Base-by-base conservation (phyloP, 306 rosid species). In the Hippophae tibetana region DNA sequence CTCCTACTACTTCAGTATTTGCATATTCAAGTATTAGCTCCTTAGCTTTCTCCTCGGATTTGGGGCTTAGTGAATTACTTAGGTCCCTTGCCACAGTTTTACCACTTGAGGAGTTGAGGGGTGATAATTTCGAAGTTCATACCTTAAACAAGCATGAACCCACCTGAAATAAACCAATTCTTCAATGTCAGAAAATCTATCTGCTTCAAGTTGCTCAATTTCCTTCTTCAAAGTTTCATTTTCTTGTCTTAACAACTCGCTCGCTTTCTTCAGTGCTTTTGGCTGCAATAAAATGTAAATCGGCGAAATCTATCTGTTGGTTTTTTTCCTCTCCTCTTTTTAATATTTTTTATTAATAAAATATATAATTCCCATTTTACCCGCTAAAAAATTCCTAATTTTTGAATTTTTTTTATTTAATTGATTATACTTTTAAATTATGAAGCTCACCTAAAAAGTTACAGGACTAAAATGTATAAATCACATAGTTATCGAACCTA, bases 71-170 rank as follows among this genome's bases (percentile, higher is more conserved):
- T 55, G 81, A 74, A 54, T 69, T 88, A 74, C 99, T 86, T 2
- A 88, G 80, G 77, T 92, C 96, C 68, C 89, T 78, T 40, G 99
- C 99, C 61, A 51, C 80, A 11, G 84, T 76, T 81, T 81, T 87
- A n/a, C 96, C 96, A 48, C 71, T 7, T 43, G 81, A 18, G 23
- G 23, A 18, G 23, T 18, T 18, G 23, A 69, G 0, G 90, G 84
- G 70, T 76, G 90, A 74, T 63, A 82, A 63, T 86, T 79, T 45
- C 95, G 47, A 7, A 88, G 74, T 60, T 92, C 96, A 58, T 88
- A 86, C 14, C 96, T 69, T 60, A 92, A 79, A 73, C 99, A 92
- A 55, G 96, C 99, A 72, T 92, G 88, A 50, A 92, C 59, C 99
- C 99, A 92, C 59, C 86, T 70, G 47, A 88, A 75, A 54, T 92